Evolutionary conservation across 257 asterid genomes (phyloP).

Genomic region (Paulownia fortunei): DNA sequence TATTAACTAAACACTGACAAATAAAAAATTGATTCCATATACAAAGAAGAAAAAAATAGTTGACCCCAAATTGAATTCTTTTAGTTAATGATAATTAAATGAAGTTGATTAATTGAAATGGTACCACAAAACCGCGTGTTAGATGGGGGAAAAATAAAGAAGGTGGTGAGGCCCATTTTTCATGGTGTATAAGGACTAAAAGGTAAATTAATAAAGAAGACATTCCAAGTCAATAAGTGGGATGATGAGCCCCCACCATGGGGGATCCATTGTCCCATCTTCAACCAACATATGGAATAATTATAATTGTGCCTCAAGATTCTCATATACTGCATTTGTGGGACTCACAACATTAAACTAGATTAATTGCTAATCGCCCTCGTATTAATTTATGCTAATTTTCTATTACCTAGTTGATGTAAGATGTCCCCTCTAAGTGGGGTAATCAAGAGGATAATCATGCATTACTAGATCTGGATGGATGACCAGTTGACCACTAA

Average conservation of each 20-base stretch:
- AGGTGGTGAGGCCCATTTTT: conserved; percentile 28
- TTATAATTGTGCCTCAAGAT: conserved; percentile 71
- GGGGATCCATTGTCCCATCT: conserved; percentile 71
- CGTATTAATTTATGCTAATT: conserved; percentile 11
- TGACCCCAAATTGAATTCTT: conserved; percentile 19
- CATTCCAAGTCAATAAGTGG: conserved; percentile 61
- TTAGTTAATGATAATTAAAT: conserved; percentile 8
- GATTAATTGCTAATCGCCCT: conserved; percentile 13
- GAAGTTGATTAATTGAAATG: conserved; percentile 18
- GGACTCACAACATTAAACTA: conserved; percentile 37
- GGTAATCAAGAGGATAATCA: conserved; percentile 28
- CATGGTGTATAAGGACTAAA: background rate
- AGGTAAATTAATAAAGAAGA: conserved; percentile 29
- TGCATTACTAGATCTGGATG: conserved; percentile 41
- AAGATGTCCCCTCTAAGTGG: conserved; percentile 47
- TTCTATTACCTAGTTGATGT: conserved; percentile 41
- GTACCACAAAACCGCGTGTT: conserved; percentile 48
- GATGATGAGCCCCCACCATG: conserved; percentile 67
- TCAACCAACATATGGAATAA: conserved; percentile 86
- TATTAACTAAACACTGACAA: background rate
- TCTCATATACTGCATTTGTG: conserved; percentile 53
- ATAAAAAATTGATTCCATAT: background rate
- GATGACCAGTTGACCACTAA: conserved; percentile 38
- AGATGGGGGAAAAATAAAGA: conserved; percentile 37
- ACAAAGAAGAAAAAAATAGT: background rate